Base-by-base conservation (phyloP, 2,329 filamentous ascomycete species). In the Exophiala alcalophila region DNA sequence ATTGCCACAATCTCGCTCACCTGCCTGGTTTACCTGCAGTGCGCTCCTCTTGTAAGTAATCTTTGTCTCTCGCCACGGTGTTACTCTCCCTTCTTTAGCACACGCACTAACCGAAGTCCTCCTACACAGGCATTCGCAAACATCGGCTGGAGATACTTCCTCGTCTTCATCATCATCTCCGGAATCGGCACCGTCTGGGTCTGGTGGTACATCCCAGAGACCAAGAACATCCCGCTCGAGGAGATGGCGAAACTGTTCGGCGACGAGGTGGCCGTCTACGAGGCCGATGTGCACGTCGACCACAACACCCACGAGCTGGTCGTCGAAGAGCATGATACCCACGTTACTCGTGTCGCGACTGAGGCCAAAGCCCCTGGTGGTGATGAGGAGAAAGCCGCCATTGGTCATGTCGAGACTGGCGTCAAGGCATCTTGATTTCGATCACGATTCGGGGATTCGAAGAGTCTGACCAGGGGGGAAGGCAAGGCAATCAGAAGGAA, bases 51-150 rank as follows among this genome's bases (percentile, higher is more conserved):
- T 3, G 60, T 38, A 28, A 38, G 35, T 10, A 28, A 14, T 28
- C 7, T 7, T 14, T 21, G 16, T 34, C 12, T 25, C 23, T 25
- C 7, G 23, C 23, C n/a, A n/a, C 8, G 5, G 5, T 20, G 8
- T 18, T 21, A 9, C 31, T 8, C 8, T 34, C 31, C 9, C 16
- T 8, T 9, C 8, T 9, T 9, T 34, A 12, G 10, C 10, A 14
- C 11, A 34, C 10, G 9, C 0, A 16, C 10, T n/a, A n/a, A n/a
- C n/a, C n/a, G n/a, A n/a, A n/a, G n/a, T n/a, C n/a, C n/a, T n/a
- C n/a, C n/a, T n/a, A n/a, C n/a, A n/a, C n/a, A n/a, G 4, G 72
- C 76, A 0, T 79, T 80, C 52, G 71, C 72, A 52, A 78, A 72
- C 58, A 78, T 78, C 52, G 55, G 69, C 48, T 78, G 74, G 68